Conservation (phyloP, 208 protist species). For the Spongospora subterranea region DNA sequence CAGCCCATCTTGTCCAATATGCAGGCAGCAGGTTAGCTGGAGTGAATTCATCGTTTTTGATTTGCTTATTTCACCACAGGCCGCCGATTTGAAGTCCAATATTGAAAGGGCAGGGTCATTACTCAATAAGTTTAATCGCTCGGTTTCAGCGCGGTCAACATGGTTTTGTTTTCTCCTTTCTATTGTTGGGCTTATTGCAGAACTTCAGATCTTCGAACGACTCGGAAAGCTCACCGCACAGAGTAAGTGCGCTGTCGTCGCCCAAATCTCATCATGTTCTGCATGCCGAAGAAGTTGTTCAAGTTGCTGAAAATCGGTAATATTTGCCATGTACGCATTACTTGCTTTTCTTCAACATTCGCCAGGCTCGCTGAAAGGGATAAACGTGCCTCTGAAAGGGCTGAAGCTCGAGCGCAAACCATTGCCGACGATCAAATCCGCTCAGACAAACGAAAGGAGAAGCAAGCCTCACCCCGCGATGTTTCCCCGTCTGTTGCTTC, state of each 20-base stretch:
- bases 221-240: neutral
- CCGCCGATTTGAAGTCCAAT: neutral
- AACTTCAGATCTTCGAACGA: neutral
- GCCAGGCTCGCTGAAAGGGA: neutral
- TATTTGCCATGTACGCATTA: neutral
- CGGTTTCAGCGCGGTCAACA: neutral
- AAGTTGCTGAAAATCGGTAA: neutral
- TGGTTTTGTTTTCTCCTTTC: neutral
- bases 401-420: neutral
- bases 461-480: neutral
- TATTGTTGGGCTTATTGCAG: neutral
- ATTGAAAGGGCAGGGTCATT: neutral
- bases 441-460: neutral
- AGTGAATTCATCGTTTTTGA: neutral
- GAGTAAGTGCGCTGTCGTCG: neutral
- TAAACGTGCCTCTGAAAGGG: neutral
- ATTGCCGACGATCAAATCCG: neutral
- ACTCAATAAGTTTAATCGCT: neutral
- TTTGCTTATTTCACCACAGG: neutral
- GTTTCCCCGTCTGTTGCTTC: neutral
- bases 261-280: neutral
- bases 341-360: neutral
- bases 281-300: neutral
- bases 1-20: neutral
- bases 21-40: neutral